phyloP scores from a whole-genome alignment of 352 stramenopile species.

The Globisporangium takayamanum region DNA sequence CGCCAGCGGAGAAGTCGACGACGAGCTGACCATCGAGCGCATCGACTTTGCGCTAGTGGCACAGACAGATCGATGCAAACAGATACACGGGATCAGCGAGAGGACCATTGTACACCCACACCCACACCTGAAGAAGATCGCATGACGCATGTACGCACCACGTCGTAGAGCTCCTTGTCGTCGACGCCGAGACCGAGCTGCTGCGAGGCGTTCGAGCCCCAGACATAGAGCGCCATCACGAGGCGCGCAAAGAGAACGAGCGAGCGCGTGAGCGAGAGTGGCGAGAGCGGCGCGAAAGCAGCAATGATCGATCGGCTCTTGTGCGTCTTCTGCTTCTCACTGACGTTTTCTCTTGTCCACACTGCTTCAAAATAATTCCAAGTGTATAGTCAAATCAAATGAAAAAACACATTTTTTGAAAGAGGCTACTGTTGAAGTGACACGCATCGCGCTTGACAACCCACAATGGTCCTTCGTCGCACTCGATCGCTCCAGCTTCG shows the following conservation, averaged over 20 bases:
- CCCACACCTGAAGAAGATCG: neutral
- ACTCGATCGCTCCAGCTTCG: too few species aligned
- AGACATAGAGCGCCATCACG: slow-evolving; percentile 69
- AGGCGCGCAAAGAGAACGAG: neutral
- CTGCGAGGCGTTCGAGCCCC: slow-evolving; percentile 67
- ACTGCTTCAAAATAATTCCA: too few species aligned
- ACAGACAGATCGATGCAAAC: neutral
- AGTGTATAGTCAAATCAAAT: too few species aligned
- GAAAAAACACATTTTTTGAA: too few species aligned
- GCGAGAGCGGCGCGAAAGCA: too few species aligned
- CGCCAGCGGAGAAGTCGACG: slow-evolving; percentile 66
- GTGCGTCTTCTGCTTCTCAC: too few species aligned
- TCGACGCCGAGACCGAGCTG: slow-evolving; percentile 49
- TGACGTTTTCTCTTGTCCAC: too few species aligned
- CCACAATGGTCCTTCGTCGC: too few species aligned
- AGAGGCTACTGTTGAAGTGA: too few species aligned
- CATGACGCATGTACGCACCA: slow-evolving; percentile 21
- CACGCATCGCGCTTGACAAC: too few species aligned
- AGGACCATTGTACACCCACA: slow-evolving; percentile 1
- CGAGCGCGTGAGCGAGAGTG: too few species aligned
- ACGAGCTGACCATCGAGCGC: slow-evolving; percentile 51
- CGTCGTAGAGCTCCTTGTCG: slow-evolving; percentile 53
- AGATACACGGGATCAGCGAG: neutral
- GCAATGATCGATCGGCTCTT: too few species aligned
- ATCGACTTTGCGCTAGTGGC: slow-evolving; percentile 38